Evolutionary conservation across 306 rosid genomes (phyloP).

Genomic region (Delonix regia): DNA sequence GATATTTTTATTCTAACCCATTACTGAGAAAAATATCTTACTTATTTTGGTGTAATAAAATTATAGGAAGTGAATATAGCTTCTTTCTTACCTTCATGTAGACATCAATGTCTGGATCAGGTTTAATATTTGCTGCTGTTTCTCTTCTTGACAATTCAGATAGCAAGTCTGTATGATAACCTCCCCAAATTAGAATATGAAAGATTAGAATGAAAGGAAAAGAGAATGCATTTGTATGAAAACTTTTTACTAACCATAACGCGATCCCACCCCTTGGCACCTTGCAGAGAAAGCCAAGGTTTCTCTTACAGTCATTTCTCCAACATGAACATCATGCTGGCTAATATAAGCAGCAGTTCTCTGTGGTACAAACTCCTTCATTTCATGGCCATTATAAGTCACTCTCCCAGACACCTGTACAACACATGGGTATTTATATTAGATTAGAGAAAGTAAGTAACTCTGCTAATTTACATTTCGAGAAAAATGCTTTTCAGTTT

Average conservation of each 20-base stretch:
- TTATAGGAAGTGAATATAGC: not conserved
- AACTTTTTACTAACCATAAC: slow-evolving; percentile 64
- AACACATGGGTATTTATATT: not conserved
- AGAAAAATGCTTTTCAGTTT: not conserved
- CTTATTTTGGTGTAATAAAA: no score
- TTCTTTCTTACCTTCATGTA: slow-evolving; percentile 67
- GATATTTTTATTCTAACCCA: not conserved
- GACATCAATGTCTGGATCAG: slow-evolving; percentile 77
- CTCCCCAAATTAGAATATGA: not conserved
- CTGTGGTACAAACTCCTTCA: slow-evolving; percentile 66
- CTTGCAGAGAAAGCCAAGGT: slow-evolving; percentile 89
- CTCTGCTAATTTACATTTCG: not conserved
- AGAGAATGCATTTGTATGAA: not conserved
- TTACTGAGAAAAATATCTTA: not conserved
- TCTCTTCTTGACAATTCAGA: slow-evolving; percentile 75
- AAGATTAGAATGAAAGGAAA: not conserved
- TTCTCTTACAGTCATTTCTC: slow-evolving; percentile 97
- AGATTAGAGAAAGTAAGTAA: not conserved
- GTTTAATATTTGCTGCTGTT: slow-evolving; percentile 67
- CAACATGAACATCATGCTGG: slow-evolving; percentile 80
- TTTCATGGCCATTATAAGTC: slow-evolving; percentile 54
- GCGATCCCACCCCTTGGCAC: slow-evolving; percentile 84
- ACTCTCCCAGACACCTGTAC: slow-evolving; percentile 45
- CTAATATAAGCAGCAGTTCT: slow-evolving; percentile 92
- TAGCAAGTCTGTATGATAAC: slow-evolving; percentile 45